phyloP scores from a whole-genome alignment of 2,329 filamentous ascomycete species.

The Emergomyces pasteurianus region DNA sequence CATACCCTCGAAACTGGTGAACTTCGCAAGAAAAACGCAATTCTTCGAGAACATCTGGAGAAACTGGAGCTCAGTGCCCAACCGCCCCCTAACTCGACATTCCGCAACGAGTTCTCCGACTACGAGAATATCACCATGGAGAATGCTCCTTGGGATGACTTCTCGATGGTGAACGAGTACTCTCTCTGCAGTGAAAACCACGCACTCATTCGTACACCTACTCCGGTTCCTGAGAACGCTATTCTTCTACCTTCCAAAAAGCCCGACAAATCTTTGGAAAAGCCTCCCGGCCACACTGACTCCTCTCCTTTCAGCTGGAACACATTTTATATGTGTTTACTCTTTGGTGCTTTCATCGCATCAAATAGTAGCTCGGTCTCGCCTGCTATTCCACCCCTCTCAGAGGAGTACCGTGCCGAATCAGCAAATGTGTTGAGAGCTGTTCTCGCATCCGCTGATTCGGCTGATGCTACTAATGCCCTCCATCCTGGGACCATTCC shows the following conservation, averaged over 20 bases:
- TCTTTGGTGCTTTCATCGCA: conserved; percentile 90
- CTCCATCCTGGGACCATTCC: conserved; percentile 24
- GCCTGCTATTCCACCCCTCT: conserved; percentile 43
- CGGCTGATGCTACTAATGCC: conserved; percentile 41
- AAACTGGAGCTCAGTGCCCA: conserved; percentile 32
- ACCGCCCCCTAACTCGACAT: conserved; percentile 37
- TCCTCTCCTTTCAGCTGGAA: conserved; percentile 56
- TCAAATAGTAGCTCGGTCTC: conserved; percentile 62
- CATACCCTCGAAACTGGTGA: conserved; percentile 87
- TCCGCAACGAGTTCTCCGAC: conserved; percentile 60
- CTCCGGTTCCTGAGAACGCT: conserved; percentile 19
- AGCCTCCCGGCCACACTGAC: conserved; percentile 39
- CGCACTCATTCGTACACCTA: conserved; percentile 13
- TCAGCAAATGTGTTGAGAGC: conserved; percentile 37
- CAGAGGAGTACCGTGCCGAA: conserved; percentile 37
- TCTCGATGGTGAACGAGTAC: conserved; percentile 60
- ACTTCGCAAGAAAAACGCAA: conserved; percentile 81
- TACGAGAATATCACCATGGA: conserved; percentile 79
- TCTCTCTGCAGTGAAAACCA: conserved; percentile 30
- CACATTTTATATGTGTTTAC: conserved; percentile 86
- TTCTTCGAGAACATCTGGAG: conserved; percentile 56
- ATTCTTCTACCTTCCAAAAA: conserved; percentile 28
- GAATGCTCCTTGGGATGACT: conserved; percentile 64
- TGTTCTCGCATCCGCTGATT: conserved; percentile 29
- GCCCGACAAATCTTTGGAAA: conserved; percentile 26